Evolutionary conservation across 2,329 filamentous ascomycete species (phyloP).

Genomic region (Acarospora socialis): DNA sequence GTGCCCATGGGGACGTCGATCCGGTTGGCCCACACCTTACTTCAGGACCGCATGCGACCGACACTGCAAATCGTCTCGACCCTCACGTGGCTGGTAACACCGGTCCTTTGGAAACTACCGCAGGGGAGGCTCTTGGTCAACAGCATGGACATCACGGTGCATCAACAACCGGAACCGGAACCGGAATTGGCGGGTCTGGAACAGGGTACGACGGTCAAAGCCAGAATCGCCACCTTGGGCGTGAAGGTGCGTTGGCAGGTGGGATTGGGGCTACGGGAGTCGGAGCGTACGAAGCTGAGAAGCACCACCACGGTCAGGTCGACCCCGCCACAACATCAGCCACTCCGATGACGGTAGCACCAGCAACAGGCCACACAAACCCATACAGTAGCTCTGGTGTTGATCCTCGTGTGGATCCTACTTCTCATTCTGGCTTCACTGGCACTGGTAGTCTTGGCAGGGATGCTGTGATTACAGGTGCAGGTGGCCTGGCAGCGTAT

Average conservation of each 20-base stretch:
- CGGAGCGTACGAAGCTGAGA: constrained; percentile 10
- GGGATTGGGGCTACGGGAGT: constrained; percentile 10
- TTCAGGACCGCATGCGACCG: constrained; percentile 11
- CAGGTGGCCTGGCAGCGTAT: constrained; percentile 9
- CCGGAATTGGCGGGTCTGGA: constrained; percentile 1
- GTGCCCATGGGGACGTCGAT: constrained; percentile 3
- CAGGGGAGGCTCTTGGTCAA: constrained; percentile 12
- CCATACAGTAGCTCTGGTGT: constrained; percentile 20
- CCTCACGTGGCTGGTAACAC: constrained; percentile 8
- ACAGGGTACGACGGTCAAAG: neutral
- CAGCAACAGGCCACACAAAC: neutral
- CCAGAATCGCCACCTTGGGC: constrained; percentile 7
- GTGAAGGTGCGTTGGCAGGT: constrained; percentile 10
- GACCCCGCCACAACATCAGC: neutral
- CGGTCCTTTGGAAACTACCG: neutral
- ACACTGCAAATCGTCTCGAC: constrained; percentile 13
- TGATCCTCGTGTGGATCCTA: constrained; percentile 40
- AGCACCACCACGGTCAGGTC: constrained; percentile 8
- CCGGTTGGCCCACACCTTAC: constrained; percentile 6
- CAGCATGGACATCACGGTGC: constrained; percentile 12
- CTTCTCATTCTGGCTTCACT: constrained; percentile 1
- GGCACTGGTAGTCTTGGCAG: constrained; percentile 1
- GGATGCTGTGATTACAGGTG: constrained; percentile 10
- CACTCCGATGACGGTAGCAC: neutral
- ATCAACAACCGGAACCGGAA: constrained; percentile 3